Evolutionary conservation across 805 yeast genomes (phyloP).

Genomic region (Monosporozyma solicola): DNA sequence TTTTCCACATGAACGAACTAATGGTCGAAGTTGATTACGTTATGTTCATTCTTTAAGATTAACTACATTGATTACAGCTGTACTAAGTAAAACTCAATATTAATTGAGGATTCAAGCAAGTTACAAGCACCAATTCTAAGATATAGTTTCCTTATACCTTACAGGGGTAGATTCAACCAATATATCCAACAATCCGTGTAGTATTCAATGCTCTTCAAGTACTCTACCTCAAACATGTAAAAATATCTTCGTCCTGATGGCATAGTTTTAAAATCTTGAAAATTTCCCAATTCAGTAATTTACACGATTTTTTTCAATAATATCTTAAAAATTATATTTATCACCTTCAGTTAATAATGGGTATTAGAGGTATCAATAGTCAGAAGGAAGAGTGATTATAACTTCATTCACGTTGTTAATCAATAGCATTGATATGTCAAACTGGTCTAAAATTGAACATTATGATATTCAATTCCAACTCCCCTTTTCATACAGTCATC

Average conservation of each 20-base stretch:
- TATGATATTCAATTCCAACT: constrained; percentile 19
- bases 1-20: too few relatives aligned
- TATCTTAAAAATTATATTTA: neutral
- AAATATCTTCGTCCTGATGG: neutral
- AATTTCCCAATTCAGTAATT: constrained; percentile 1
- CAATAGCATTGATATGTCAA: neutral
- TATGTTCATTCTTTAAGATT: too few relatives aligned
- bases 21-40: too few relatives aligned
- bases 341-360: neutral
- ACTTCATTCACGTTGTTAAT: too few relatives aligned
- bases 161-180: too few relatives aligned
- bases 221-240: neutral
- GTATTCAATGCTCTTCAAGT: too few relatives aligned
- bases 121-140: too few relatives aligned
- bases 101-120: too few relatives aligned
- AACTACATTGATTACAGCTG: too few relatives aligned
- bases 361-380: neutral
- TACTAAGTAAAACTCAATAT: too few relatives aligned
- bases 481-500: constrained; percentile 33
- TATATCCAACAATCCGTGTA: too few relatives aligned
- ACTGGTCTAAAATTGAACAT: constrained; percentile 8
- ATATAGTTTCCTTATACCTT: too few relatives aligned
- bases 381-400: neutral
- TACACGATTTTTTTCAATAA: constrained; percentile 2
- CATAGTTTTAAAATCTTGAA: constrained; percentile 17